phyloP scores from a whole-genome alignment of 2,329 filamentous ascomycete species.

The Tolypocladium pustulatum region DNA sequence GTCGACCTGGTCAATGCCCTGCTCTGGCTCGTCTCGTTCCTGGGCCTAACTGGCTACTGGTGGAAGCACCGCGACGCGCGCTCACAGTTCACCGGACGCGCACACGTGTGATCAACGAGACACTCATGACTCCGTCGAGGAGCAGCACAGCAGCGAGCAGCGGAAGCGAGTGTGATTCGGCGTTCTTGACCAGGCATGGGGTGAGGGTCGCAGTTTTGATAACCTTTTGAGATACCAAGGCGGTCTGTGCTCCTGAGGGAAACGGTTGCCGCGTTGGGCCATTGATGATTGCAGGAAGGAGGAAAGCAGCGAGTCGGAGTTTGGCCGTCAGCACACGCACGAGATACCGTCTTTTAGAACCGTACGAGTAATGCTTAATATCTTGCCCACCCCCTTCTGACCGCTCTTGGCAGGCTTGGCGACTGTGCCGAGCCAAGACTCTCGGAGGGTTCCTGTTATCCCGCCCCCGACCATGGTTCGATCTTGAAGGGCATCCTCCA shows the following conservation, averaged over 20 bases:
- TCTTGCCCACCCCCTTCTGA: neutral
- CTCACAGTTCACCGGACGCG: constrained; percentile 49
- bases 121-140: neutral
- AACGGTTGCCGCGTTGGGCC: neutral
- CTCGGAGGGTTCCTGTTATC: neutral
- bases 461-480: neutral
- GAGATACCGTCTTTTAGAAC: neutral
- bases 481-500: neutral
- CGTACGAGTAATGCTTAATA: neutral
- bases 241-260: neutral
- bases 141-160: constrained; percentile 1
- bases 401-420: neutral
- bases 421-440: neutral
- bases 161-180: neutral
- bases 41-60: constrained; percentile 48
- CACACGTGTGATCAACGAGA: constrained; percentile 30
- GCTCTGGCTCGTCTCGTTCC: constrained; percentile 60
- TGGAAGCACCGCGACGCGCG: constrained; percentile 40
- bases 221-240: neutral
- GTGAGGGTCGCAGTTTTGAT: neutral
- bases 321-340: neutral
- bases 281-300: neutral
- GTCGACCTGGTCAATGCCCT: constrained; percentile 65
- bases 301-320: neutral
- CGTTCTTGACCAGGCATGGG: neutral